Base-by-base conservation (phyloP, 176 grass and related monocot species). In the Leersia perrieri region DNA sequence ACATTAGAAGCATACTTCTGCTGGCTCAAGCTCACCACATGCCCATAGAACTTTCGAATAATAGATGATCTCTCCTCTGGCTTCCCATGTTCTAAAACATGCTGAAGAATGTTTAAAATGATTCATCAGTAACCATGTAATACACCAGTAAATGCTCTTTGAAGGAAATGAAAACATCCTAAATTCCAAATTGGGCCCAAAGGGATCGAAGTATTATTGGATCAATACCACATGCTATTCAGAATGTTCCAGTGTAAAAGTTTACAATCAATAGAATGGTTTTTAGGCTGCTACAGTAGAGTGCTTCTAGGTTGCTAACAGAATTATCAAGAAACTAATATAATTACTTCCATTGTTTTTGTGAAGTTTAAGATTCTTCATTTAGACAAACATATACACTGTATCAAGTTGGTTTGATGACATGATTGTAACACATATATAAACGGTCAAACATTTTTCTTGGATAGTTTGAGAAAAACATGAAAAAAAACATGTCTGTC, bases 1-100 rank as follows among this genome's bases (percentile, higher is more conserved):
- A 95, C 93, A 69, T 95, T 95, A 68, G 89, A 95, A 83, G 92
- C 92, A 86, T 85, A 95, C 57, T 95, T 95, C 80, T 92, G 87
- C 70, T 92, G 90, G 71, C 93, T 95, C 85, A 95, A 88, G 16
- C 58, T 86, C 42, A 88, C 90, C 57, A 95, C 83, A 71, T 92
- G 82, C 27, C 93, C 93, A 66, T 71, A 73, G 38, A 95, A 79
- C 61, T 90, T 85, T 33, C 70, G 28, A 68, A 95, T 95, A 80
- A 95, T 86, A 41, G 79, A 83, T 45, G 90, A 83, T 8, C 90
- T 81, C 22, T 92, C 90, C 45, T 95, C 90, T 68, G 73, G 87
- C 27, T 83, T 90, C 27, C 93, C 93, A 6, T 92, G 85, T 80
- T 95, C 57, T 78, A 95, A 61, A 39, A 95, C 88, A 71, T 95